A percentile compares a stretch with the other conserved stretches of the same genome.
Evolutionary conservation across 2,329 filamentous ascomycete species (phyloP).

Genomic region (Aspergillus puulaauensis): DNA sequence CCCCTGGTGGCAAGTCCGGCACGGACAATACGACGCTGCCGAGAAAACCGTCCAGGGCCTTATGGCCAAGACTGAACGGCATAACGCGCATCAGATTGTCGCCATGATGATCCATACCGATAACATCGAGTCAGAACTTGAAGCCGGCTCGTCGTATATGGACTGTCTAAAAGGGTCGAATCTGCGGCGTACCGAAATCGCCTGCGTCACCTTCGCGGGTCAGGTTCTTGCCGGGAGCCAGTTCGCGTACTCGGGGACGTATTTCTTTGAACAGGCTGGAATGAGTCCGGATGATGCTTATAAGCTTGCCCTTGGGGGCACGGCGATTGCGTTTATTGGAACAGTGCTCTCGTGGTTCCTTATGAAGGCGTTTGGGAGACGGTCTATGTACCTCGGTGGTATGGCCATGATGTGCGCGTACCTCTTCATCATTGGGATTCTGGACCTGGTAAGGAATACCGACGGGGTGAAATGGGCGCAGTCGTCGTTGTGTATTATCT

Average conservation of each 20-base stretch:
- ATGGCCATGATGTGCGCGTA: slow-evolving; percentile 29
- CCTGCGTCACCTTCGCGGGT: slow-evolving; percentile 34
- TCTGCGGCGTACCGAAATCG: slow-evolving; percentile 43
- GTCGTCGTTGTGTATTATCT: slow-evolving; percentile 52
- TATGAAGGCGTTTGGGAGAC: slow-evolving; percentile 38
- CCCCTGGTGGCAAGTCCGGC: slow-evolving; percentile 52
- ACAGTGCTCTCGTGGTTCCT: slow-evolving; percentile 53
- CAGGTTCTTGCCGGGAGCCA: slow-evolving; percentile 31
- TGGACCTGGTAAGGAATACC: neutral
- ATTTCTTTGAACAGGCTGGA: slow-evolving; percentile 42
- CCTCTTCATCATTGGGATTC: slow-evolving; percentile 29
- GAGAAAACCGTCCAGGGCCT: slow-evolving; percentile 43
- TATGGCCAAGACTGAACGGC: slow-evolving; percentile 14
- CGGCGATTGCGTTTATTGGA: slow-evolving; percentile 20
- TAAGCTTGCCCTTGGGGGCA: slow-evolving; percentile 52
- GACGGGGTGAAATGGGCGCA: slow-evolving; percentile 26
- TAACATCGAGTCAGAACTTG: slow-evolving; percentile 26
- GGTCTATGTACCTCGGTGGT: slow-evolving; percentile 39
- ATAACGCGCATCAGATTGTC: slow-evolving; percentile 50
- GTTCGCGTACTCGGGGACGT: slow-evolving; percentile 31
- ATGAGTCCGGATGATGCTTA: slow-evolving; percentile 44
- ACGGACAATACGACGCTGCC: slow-evolving; percentile 42
- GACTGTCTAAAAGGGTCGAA: slow-evolving; percentile 34
- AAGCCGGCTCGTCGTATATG: slow-evolving; percentile 21
- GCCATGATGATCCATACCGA: slow-evolving; percentile 61